Conservation (phyloP, 129 eudicot genomes). For the Solidago caesia region DNA sequence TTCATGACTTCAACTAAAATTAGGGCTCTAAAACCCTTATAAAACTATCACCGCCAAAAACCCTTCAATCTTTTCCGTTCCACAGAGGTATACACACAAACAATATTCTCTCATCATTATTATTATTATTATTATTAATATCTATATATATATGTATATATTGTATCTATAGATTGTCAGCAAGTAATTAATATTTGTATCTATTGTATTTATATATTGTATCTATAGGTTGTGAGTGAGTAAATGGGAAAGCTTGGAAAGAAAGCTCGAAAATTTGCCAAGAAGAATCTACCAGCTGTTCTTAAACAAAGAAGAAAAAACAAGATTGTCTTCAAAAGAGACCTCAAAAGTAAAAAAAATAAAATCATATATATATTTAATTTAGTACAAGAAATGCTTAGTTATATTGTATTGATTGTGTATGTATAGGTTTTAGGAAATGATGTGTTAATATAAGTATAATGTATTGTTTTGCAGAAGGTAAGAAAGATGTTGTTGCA, state of each 20-base stretch:
- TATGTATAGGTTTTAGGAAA: background rate
- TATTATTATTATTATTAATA: no score
- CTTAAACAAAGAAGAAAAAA: slow-evolving; percentile 51
- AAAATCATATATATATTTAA: background rate
- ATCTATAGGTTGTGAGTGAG: slow-evolving; percentile 15
- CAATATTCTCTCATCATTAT: background rate
- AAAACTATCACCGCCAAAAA: slow-evolving; percentile 5
- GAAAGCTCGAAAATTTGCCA: slow-evolving; percentile 93
- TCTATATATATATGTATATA: no score
- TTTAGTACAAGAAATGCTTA: background rate
- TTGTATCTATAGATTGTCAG: no score
- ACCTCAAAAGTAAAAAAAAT: slow-evolving; percentile 39
- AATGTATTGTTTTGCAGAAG: slow-evolving; percentile 43
- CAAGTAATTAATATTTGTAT: no score
- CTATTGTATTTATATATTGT: no score
- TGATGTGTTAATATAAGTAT: background rate
- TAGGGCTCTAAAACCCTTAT: slow-evolving; percentile 32
- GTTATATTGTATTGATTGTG: background rate
- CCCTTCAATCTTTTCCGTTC: slow-evolving; percentile 4
- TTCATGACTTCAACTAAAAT: no score
- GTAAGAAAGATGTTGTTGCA: slow-evolving; percentile 34
- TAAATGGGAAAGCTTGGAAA: slow-evolving; percentile 91
- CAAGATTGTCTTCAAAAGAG: slow-evolving; percentile 59
- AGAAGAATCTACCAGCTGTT: slow-evolving; percentile 86
- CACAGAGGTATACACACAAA: background rate